Evolutionary conservation across 2,329 filamentous ascomycete species (phyloP), one percentile per base, ranked within the genome.

Genomic region (Penicillium sp.): DNA sequence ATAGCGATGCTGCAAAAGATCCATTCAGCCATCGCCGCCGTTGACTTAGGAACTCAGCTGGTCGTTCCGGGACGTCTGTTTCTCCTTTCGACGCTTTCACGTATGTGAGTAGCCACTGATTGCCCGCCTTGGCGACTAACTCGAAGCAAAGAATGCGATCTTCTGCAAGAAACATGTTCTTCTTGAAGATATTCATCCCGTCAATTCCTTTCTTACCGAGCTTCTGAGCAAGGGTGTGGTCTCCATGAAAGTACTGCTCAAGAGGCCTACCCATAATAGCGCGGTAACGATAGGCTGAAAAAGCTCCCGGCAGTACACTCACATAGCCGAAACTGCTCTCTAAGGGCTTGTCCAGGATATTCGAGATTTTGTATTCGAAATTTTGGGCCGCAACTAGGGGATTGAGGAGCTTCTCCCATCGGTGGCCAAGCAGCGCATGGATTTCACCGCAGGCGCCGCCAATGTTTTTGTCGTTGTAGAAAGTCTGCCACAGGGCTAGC

Each of bases 161-260:
- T 79, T 97, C 92, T 74, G 92, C 92, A 84, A 97, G 91, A 82
- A 97, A 97, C 93, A 97, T 97, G 83, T 97, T 97, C 86, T 97
- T 97, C 81, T 97, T 97, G 88, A 97, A 97, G 74, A 97, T 97
- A 79, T 96, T 97, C 92, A 97, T 97, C 67, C 92, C 92, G 72
- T 97, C 92, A 65, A 97, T 97, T 83, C 92, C 92, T 82, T 97
- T 97, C 79, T 95, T 95, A 64, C 91, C 91, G 50, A 96, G 85
- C 64, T 91, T 86, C 77, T 91, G 91, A 59, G 92, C 94, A 27
- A 97, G 82, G 2, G 92, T 97, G 77, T 97, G 92, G 70, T 97
- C 92, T 82, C 92, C 92, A 75, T 97, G 93, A 84, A 97, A 97
- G 77, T 97, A 97, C 78, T 97, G 93, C 75, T 97, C 92, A 25